phyloP scores from a whole-genome alignment of 208 protist species.

The Plasmodiophora brassicae region DNA sequence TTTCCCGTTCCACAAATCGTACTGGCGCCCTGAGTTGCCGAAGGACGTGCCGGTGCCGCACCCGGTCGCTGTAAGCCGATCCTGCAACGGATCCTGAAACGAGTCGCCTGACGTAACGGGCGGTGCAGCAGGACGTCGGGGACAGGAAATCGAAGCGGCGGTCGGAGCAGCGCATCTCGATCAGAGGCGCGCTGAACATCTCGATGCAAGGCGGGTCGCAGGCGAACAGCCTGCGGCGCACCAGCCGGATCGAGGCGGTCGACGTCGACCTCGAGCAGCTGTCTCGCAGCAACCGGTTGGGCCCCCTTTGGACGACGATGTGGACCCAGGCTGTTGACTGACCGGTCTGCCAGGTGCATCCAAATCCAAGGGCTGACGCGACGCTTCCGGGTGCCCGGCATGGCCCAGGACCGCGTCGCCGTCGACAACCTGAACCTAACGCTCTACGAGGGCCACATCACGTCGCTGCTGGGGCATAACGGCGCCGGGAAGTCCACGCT shows the following conservation, averaged over 20 bases:
- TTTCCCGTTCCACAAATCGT: constrained; percentile 32
- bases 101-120: too few relatives aligned
- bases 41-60: too few relatives aligned
- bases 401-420: constrained; percentile 35
- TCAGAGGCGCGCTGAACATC: constrained; percentile 2
- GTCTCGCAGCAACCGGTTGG: background rate
- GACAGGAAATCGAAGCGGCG: background rate
- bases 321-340: too few relatives aligned
- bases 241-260: background rate
- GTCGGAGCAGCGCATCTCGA: background rate
- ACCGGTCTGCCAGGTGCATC: background rate
- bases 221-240: background rate
- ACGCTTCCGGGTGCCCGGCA: background rate
- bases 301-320: too few relatives aligned
- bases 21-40: too few relatives aligned
- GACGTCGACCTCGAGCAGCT: constrained; percentile 7
- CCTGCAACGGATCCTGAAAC: too few relatives aligned
- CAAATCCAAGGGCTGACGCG: background rate
- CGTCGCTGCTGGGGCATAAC: constrained; percentile 49
- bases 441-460: constrained; percentile 38
- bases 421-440: constrained; percentile 42
- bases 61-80: too few relatives aligned
- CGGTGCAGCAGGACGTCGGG: too few relatives aligned
- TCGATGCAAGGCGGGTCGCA: background rate
- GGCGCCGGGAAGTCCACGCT: constrained; percentile 54